A percentile compares a stretch with the other conserved stretches of the same genome.
These are phyloP conservation scores for Santalum album DNA, from an alignment of 164 flowering plant species.

Conservation along the genomic window DNA sequence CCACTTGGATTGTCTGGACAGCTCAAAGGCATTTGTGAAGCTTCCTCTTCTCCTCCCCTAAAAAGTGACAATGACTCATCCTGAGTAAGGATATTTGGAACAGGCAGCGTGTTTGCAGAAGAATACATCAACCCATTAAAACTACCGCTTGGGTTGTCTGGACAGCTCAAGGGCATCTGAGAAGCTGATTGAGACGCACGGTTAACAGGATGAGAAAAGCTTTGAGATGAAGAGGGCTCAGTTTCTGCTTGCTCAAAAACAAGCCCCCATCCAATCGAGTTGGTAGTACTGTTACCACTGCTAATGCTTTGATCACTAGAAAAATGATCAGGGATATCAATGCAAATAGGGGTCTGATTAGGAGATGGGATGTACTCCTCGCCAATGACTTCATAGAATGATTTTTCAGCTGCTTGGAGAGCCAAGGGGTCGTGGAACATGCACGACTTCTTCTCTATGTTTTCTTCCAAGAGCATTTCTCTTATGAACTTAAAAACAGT, in stretches of 20 bases:
- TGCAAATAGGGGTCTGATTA: slow-evolving; percentile 7
- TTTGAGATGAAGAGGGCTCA: slow-evolving; percentile 1
- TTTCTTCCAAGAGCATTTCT: slow-evolving; percentile 51
- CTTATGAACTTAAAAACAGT: slow-evolving; percentile 31
- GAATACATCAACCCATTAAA: slow-evolving; percentile 4
- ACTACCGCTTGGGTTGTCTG: slow-evolving; percentile 2
- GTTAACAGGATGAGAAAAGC: neutral
- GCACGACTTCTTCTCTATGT: slow-evolving; percentile 31
- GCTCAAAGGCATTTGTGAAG: neutral
- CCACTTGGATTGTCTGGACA: slow-evolving; percentile 1
- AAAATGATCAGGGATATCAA: slow-evolving; percentile 21
- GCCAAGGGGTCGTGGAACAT: slow-evolving; percentile 47
- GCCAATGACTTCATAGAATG: slow-evolving; percentile 35
- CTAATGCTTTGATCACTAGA: slow-evolving; percentile 21
- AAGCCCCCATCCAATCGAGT: neutral
- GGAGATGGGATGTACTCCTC: slow-evolving; percentile 27
- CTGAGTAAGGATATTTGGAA: too few species aligned
- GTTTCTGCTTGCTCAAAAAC: neutral
- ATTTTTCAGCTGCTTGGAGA: slow-evolving; percentile 44
- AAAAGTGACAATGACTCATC: too few species aligned
- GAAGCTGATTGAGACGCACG: neutral
- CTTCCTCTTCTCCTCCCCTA: too few species aligned
- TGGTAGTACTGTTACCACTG: slow-evolving; percentile 11
- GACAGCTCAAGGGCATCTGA: neutral
- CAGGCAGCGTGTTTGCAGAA: too few species aligned